These are phyloP conservation scores for Helianthus tuberosus DNA, from an alignment of 129 eudicot genomes.

Conservation along the genomic window DNA sequence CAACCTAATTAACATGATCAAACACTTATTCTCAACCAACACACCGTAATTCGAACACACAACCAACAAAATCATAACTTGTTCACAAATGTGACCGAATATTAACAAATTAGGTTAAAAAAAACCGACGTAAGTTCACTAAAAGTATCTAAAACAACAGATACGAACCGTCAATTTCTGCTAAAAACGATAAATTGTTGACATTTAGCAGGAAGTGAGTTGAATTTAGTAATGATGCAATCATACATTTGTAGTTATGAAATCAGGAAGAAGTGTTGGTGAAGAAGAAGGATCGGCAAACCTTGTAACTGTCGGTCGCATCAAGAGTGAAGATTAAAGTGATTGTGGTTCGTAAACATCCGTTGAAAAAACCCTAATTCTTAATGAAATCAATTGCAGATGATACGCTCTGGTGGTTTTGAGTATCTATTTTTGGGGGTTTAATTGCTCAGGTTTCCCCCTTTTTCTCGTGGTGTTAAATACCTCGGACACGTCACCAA, in stretches of 20 bases:
- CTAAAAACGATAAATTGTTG: neutral
- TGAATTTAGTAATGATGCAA: constrained; percentile 20
- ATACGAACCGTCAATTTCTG: neutral
- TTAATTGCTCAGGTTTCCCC: no score
- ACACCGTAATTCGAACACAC: neutral
- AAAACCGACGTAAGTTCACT: neutral
- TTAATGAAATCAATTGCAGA: no score
- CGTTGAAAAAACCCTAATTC: no score
- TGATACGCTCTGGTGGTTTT: no score
- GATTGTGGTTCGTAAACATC: no score
- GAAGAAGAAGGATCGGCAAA: no score
- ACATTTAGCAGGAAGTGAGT: neutral
- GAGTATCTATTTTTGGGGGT: no score
- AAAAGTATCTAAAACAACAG: constrained; percentile 8
- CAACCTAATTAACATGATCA: constrained; percentile 31
- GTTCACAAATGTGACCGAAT: constrained; percentile 6
- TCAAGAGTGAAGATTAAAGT: no score
- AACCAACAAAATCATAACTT: neutral
- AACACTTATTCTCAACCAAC: constrained; percentile 11
- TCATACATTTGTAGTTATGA: constrained; percentile 29
- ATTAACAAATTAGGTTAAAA: neutral
- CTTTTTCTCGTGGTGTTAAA: no score
- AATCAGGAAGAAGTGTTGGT: neutral
- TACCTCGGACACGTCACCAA: no score
- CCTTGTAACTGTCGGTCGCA: no score